phyloP scores from a whole-genome alignment of 1,284 basidiomycete genomes.

The Xerocomus minutiporus region DNA sequence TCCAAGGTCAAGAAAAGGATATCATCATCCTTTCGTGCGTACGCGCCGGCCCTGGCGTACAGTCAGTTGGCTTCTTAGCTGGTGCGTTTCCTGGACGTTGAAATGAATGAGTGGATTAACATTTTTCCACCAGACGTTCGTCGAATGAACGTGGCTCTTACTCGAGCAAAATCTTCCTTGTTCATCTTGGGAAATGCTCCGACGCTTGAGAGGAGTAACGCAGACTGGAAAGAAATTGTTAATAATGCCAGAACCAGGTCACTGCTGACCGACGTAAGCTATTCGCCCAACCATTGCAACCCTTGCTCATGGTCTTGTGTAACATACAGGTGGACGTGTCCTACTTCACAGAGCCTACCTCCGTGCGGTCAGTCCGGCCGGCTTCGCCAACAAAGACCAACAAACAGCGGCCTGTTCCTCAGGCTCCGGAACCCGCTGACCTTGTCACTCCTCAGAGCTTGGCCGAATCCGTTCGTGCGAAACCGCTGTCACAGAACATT shows the following conservation, averaged over 20 bases:
- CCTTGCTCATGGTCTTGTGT: neutral
- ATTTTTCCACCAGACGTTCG: constrained; percentile 55
- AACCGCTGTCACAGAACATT: constrained; percentile 20
- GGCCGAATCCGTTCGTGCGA: constrained; percentile 28
- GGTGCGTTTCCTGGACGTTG: constrained; percentile 42
- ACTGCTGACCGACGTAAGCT: constrained; percentile 50
- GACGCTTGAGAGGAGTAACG: constrained; percentile 82
- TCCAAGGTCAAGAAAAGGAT: constrained; percentile 97
- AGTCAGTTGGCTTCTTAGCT: constrained; percentile 82
- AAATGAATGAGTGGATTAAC: constrained; percentile 5
- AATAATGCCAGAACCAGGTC: constrained; percentile 64
- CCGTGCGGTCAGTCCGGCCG: constrained; percentile 11
- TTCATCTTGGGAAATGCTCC: constrained; percentile 91
- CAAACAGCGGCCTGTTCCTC: constrained; percentile 21
- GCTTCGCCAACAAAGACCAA: constrained; percentile 19
- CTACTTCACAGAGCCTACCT: constrained; percentile 35
- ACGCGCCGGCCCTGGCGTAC: constrained; percentile 78
- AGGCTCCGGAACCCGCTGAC: constrained; percentile 18
- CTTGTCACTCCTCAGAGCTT: constrained; percentile 34
- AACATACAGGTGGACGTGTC: constrained; percentile 34
- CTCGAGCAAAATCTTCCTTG: constrained; percentile 89
- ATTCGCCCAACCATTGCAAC: constrained; percentile 9
- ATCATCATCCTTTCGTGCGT: constrained; percentile 95
- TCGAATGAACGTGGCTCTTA: constrained; percentile 97
- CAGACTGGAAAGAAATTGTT: constrained; percentile 76